Evolutionary conservation across 768 basidiomycete species (phyloP).

Genomic region (Serendipita sp.): DNA sequence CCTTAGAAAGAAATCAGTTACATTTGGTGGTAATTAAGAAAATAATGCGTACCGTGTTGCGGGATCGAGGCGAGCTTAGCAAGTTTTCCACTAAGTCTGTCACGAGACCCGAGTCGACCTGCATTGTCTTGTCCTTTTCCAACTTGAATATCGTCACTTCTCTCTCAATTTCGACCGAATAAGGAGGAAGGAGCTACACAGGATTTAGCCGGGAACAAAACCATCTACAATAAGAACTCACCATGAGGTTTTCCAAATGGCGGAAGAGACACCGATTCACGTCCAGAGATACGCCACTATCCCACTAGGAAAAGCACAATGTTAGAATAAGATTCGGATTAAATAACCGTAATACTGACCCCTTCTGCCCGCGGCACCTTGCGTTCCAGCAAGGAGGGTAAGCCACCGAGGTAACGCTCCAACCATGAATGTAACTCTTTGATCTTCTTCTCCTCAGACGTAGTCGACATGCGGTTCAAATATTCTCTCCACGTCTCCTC

Average conservation of each 20-base stretch:
- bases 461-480: slow-evolving; percentile 8
- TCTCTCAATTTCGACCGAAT: too few species aligned
- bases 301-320: slow-evolving; percentile 4
- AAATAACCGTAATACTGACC: not conserved
- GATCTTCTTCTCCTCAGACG: not conserved
- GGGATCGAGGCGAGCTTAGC: too few species aligned
- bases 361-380: not conserved
- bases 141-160: too few species aligned
- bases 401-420: not conserved
- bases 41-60: too few species aligned
- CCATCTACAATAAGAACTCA: not conserved
- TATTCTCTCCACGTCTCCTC: slow-evolving; percentile 7
- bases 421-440: not conserved
- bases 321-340: slow-evolving; percentile 1
- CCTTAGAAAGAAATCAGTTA: too few species aligned
- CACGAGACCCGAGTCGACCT: too few species aligned
- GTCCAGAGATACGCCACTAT: not conserved
- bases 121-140: too few species aligned
- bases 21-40: too few species aligned
- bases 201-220: too few species aligned
- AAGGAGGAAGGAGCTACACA: too few species aligned
- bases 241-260: slow-evolving; percentile 6
- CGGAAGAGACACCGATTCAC: not conserved
- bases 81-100: too few species aligned
- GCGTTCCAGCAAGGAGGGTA: not conserved